Conservation (phyloP, 176 grass and related monocot genomes). For the Juncus inflexus region DNA sequence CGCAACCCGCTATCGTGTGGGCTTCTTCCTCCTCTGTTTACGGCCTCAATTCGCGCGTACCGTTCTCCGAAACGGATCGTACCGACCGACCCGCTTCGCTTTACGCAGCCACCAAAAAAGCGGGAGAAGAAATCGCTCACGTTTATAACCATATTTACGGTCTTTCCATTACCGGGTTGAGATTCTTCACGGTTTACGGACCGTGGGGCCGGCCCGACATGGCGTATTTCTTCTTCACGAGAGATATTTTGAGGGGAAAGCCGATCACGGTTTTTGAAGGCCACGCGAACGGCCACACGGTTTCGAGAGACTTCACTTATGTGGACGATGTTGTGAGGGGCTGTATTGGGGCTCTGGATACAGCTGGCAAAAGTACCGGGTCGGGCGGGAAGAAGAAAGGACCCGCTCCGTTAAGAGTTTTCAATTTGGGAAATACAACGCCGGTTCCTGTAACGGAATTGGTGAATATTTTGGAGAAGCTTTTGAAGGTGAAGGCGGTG, state of each 20-base stretch:
- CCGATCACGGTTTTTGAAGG: slow-evolving; percentile 73
- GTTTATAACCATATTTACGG: slow-evolving; percentile 93
- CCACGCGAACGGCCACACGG: slow-evolving; percentile 43
- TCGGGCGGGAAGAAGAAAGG: slow-evolving; percentile 68
- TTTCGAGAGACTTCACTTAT: slow-evolving; percentile 83
- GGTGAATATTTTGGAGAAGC: slow-evolving; percentile 77
- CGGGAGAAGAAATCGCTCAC: slow-evolving; percentile 83
- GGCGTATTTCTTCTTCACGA: slow-evolving; percentile 82
- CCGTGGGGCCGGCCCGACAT: slow-evolving; percentile 81
- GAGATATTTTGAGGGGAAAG: slow-evolving; percentile 58
- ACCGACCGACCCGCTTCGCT: slow-evolving; percentile 82
- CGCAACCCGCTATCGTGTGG: slow-evolving; percentile 82
- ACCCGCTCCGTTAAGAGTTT: slow-evolving; percentile 57
- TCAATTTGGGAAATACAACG: slow-evolving; percentile 76
- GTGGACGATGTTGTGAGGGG: slow-evolving; percentile 85
- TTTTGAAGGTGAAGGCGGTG: slow-evolving; percentile 73
- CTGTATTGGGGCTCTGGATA: slow-evolving; percentile 70
- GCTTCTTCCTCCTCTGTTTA: slow-evolving; percentile 78
- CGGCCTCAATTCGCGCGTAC: slow-evolving; percentile 69
- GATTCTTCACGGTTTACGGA: slow-evolving; percentile 79
- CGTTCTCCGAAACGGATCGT: slow-evolving; percentile 75
- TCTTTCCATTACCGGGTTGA: slow-evolving; percentile 66
- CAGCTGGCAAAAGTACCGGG: slow-evolving; percentile 53
- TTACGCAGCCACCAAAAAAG: slow-evolving; percentile 84
- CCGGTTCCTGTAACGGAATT: slow-evolving; percentile 68